Evolutionary conservation across 2,329 filamentous ascomycete genomes (phyloP).

Genomic region (Aspergillus sp.): DNA sequence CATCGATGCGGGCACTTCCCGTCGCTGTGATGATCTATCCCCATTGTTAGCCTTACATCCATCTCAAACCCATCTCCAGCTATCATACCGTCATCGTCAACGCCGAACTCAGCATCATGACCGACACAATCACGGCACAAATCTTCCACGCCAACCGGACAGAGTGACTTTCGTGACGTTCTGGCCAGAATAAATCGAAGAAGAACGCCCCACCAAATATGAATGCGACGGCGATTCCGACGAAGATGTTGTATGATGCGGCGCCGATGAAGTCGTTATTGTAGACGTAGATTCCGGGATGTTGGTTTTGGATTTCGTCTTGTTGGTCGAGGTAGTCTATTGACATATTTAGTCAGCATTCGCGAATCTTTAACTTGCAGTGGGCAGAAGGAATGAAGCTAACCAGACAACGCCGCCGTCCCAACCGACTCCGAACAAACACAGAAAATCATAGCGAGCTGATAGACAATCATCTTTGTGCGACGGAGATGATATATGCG

Average conservation of each 20-base stretch:
- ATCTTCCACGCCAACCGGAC: slow-evolving; percentile 59
- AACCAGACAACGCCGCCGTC: slow-evolving; percentile 57
- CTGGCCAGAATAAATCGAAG: slow-evolving; percentile 64
- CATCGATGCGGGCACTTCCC: slow-evolving; percentile 49
- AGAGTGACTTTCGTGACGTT: slow-evolving; percentile 50
- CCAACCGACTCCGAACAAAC: slow-evolving; percentile 60
- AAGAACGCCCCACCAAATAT: slow-evolving; percentile 63
- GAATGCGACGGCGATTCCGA: slow-evolving; percentile 58
- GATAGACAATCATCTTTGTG: slow-evolving; percentile 62
- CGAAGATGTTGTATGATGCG: slow-evolving; percentile 60
- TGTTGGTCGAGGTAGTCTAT: slow-evolving; percentile 59
- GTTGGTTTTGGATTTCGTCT: slow-evolving; percentile 45
- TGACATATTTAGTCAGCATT: neutral
- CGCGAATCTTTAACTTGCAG: too few relatives aligned
- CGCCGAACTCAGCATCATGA: slow-evolving; percentile 49
- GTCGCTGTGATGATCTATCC: slow-evolving; percentile 50
- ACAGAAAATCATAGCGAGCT: slow-evolving; percentile 60
- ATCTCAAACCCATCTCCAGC: neutral
- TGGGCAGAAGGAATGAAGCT: slow-evolving; percentile 4
- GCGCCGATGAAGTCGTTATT: slow-evolving; percentile 60
- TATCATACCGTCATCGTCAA: slow-evolving; percentile 50
- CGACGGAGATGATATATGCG: slow-evolving; percentile 56
- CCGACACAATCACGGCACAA: slow-evolving; percentile 51
- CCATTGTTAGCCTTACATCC: neutral
- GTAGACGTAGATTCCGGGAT: slow-evolving; percentile 47